Evolutionary conservation across 2,329 filamentous ascomycete genomes (phyloP).

Genomic region (Pestalotiopsis sp.): DNA sequence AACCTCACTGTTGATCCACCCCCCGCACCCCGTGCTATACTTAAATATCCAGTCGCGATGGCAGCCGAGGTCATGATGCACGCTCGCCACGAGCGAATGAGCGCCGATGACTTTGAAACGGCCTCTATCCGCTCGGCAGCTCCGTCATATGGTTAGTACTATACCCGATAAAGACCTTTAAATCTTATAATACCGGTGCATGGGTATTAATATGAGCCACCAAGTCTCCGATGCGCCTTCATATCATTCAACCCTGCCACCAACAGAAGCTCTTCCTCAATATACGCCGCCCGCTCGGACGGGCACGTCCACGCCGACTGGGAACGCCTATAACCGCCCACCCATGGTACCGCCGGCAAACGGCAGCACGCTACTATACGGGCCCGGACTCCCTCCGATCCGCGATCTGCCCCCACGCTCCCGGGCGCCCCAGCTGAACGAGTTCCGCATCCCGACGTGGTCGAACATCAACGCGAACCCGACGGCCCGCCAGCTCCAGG

Average conservation of each 20-base stretch:
- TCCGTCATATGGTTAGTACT: slow-evolving; percentile 60
- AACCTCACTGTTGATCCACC: slow-evolving; percentile 5
- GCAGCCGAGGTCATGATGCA: slow-evolving; percentile 28
- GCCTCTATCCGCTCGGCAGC: slow-evolving; percentile 66
- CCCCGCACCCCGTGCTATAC: slow-evolving; percentile 1
- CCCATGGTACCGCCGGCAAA: slow-evolving; percentile 31
- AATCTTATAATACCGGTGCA: too few species aligned
- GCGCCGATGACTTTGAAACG: slow-evolving; percentile 63
- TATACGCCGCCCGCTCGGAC: slow-evolving; percentile 39
- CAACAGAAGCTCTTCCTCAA: slow-evolving; percentile 49
- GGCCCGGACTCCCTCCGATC: slow-evolving; percentile 52
- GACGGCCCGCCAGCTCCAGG: slow-evolving; percentile 60
- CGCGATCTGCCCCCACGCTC: slow-evolving; percentile 38
- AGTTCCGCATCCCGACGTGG: slow-evolving; percentile 61
- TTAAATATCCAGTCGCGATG: slow-evolving; percentile 18
- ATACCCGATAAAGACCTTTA: not conserved
- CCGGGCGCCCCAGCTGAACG: slow-evolving; percentile 43
- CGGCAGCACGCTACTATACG: slow-evolving; percentile 25
- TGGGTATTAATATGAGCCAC: not conserved
- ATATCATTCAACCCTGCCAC: slow-evolving; percentile 56
- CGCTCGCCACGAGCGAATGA: slow-evolving; percentile 27
- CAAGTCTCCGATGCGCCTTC: slow-evolving; percentile 64
- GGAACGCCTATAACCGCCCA: slow-evolving; percentile 16
- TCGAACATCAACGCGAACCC: slow-evolving; percentile 50
- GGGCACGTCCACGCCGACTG: slow-evolving; percentile 14